Conservation (phyloP, 257 asterid genomes). For the Fraxinus cuspidata region DNA sequence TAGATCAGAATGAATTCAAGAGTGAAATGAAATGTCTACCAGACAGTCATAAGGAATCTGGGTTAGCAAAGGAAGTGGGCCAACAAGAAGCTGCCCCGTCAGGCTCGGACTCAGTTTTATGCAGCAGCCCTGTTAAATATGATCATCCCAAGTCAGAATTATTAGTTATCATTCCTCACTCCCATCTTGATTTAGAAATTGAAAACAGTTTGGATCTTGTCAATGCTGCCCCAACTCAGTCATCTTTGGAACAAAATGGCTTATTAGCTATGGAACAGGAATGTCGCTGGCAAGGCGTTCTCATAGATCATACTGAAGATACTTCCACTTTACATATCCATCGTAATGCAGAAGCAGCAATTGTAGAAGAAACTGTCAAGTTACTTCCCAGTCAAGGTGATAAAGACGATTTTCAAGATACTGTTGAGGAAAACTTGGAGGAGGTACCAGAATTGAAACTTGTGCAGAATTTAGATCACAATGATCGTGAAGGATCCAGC, state of each 20-base stretch:
- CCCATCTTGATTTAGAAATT: conserved; percentile 30
- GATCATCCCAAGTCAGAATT: conserved; percentile 35
- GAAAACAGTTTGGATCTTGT: conserved; percentile 29
- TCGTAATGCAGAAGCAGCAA: conserved; percentile 32
- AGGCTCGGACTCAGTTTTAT: conserved; percentile 23
- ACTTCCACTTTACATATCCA: conserved; percentile 24
- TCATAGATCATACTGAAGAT: conserved; percentile 22
- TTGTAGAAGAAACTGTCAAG: conserved; percentile 26
- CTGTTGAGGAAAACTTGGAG: conserved; percentile 29
- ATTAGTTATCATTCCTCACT: conserved; percentile 23
- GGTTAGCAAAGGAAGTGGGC: conserved; percentile 37
- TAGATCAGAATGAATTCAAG: conserved; percentile 35
- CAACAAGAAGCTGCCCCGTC: conserved; percentile 34
- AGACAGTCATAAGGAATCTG: conserved; percentile 32
- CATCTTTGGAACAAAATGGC: conserved; percentile 34
- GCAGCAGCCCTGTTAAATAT: conserved; percentile 14
- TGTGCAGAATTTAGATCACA: conserved; percentile 30
- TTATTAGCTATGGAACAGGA: conserved; percentile 36
- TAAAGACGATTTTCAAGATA: conserved; percentile 31
- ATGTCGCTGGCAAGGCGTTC: conserved; percentile 28
- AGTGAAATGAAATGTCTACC: conserved; percentile 29
- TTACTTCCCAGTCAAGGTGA: conserved; percentile 29
- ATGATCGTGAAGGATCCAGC: conserved; percentile 29
- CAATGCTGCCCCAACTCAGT: conserved; percentile 31
- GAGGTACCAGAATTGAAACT: conserved; percentile 35